Evolutionary conservation across 164 flowering plant genomes (phyloP).

Genomic region (Liriodendron chinense): DNA sequence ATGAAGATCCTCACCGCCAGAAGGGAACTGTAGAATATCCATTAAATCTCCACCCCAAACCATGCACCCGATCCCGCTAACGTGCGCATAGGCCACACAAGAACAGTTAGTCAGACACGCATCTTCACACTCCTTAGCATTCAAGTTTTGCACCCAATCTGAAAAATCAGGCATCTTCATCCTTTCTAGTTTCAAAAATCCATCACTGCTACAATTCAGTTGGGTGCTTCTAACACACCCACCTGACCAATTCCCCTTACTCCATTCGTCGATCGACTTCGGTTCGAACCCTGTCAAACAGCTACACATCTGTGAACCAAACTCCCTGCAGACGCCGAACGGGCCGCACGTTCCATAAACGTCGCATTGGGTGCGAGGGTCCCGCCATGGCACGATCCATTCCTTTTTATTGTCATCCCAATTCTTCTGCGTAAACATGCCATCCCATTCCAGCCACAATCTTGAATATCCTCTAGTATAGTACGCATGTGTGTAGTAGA

Average conservation of each 20-base stretch:
- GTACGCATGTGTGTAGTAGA: too few relatives aligned
- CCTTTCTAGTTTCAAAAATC: conserved; percentile 13
- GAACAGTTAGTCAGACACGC: conserved; percentile 26
- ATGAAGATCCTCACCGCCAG: conserved; percentile 10
- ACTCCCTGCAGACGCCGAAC: conserved; percentile 7
- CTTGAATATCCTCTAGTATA: neutral
- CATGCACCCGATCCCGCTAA: conserved; percentile 5
- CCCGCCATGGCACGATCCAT: neutral
- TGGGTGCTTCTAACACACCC: conserved; percentile 17
- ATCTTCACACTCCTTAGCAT: conserved; percentile 8
- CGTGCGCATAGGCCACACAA: conserved; percentile 24
- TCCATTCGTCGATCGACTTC: conserved; percentile 9
- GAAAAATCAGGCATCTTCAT: conserved; percentile 25
- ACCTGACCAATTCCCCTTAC: conserved; percentile 15
- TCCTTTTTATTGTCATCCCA: neutral
- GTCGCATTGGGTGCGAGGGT: neutral
- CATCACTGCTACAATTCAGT: conserved; percentile 7
- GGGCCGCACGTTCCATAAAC: conserved; percentile 15
- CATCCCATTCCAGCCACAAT: neutral
- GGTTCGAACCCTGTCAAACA: conserved; percentile 17
- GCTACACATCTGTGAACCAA: conserved; percentile 2
- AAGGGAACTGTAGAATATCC: neutral
- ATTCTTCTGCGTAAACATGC: neutral
- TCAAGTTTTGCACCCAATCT: neutral
- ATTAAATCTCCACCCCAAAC: conserved; percentile 4